Evolutionary conservation across 768 basidiomycete species (phyloP), one percentile per base, ranked within the genome.

Genomic region (Boletus barrowsii): DNA sequence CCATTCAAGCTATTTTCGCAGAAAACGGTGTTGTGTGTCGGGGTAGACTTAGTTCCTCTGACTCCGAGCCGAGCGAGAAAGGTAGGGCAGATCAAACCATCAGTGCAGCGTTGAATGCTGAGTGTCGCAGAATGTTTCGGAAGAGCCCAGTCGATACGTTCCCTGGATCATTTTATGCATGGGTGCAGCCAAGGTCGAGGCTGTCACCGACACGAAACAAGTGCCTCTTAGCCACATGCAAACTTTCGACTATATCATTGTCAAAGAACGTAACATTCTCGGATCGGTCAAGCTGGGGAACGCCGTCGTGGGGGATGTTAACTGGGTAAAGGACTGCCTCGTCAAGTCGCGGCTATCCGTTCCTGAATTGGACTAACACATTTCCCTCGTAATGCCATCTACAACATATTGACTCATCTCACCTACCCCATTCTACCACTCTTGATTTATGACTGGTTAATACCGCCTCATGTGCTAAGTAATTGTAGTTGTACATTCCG

Each of bases 311-410:
- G 83, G 85, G 15, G 71, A 77, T 54, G 82, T 88, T 71, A 63
- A 69, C 17, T 93, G 88, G 88, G 80, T 93, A 39, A 93, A 93
- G 68, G 81, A 88, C 44, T 87, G 87, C 62, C 72, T 93, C 30
- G 79, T 89, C 55, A 78, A 86, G 15, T 84, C 86, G 14, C 74
- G 83, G 32, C 63, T 81, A 26, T 64, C 80, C 4, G 70, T 73
- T 41, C 66, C 73, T 4, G 55, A 56, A 42, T 42, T 47, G 42
- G 55, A 62, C 37, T 61, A 35, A 53, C 10, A 7, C 43, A 17
- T 18, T 41, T n/a, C 11, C 13, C 9, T n/a, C 30, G 4, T 10
- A 39, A 39, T 33, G 3, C 39, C 39, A 48, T 53, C 18, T 47
- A 47, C 49, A 53, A 48, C 41, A 18, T 47, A 14, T 56, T 37